Evolutionary conservation across 169 alveolate species (phyloP).

Genomic region (Eimeria nieschulzi): DNA sequence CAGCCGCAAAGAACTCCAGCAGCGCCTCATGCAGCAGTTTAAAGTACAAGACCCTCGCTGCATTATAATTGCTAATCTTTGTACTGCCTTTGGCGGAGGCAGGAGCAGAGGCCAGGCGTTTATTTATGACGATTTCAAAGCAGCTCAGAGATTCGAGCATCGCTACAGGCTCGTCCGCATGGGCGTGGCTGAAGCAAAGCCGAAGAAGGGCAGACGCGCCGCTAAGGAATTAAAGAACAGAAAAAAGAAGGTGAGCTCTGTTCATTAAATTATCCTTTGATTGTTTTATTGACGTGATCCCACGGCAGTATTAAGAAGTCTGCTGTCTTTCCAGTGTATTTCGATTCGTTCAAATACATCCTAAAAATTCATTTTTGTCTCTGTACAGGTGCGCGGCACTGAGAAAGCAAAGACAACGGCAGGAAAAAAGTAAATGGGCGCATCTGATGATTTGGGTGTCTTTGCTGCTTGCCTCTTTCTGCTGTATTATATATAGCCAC

Average conservation of each 20-base stretch:
- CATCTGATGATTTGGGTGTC: not conserved
- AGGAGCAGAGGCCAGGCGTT: constrained; percentile 95
- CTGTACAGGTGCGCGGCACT: constrained; percentile 75
- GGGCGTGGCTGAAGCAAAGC: constrained; percentile 62
- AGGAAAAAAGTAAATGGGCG: constrained; percentile 33
- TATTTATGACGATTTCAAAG: constrained; percentile 92
- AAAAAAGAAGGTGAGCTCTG: constrained; percentile 76
- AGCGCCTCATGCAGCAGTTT: constrained; percentile 89
- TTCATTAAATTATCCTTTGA: not conserved
- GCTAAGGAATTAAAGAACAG: constrained; percentile 76
- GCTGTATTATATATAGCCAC: too few relatives aligned
- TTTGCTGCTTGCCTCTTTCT: not conserved
- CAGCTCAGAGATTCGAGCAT: constrained; percentile 90
- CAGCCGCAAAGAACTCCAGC: constrained; percentile 91
- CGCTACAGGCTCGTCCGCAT: constrained; percentile 85
- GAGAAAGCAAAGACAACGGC: constrained; percentile 75
- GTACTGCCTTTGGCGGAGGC: constrained; percentile 97
- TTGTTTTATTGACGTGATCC: not conserved
- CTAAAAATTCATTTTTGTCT: too few relatives aligned
- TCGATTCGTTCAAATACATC: too few relatives aligned
- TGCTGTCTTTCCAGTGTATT: too few relatives aligned
- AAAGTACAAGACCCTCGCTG: constrained; percentile 73
- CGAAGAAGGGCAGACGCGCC: constrained; percentile 73
- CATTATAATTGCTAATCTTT: constrained; percentile 92
- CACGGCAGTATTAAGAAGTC: too few relatives aligned